These are phyloP conservation scores for Thelonectria discophora DNA, from an alignment of 2,329 filamentous ascomycete genomes.

Conservation along the genomic window DNA sequence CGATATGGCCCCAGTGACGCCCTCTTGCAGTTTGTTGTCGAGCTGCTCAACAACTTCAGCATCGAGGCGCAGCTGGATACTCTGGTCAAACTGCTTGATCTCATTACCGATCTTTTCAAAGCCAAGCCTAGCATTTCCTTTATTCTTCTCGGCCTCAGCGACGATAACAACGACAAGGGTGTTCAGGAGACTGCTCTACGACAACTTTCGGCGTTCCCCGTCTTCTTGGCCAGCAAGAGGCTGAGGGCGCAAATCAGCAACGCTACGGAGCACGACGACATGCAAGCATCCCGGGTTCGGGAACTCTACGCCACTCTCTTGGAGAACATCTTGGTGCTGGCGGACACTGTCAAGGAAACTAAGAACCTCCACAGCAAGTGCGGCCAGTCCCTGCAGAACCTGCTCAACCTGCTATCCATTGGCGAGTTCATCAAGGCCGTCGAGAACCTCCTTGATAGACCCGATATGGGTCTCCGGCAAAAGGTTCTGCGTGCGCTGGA, in stretches of 20 bases:
- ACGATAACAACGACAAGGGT: constrained; percentile 58
- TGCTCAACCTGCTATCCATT: constrained; percentile 87
- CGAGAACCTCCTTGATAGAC: constrained; percentile 79
- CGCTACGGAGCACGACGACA: constrained; percentile 69
- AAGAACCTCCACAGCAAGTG: constrained; percentile 65
- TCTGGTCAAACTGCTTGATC: constrained; percentile 77
- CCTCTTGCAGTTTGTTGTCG: constrained; percentile 77
- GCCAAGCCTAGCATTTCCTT: constrained; percentile 78
- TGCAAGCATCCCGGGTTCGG: constrained; percentile 72
- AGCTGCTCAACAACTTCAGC: constrained; percentile 76
- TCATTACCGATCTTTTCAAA: constrained; percentile 79
- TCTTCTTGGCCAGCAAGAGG: constrained; percentile 65
- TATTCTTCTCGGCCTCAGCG: constrained; percentile 69
- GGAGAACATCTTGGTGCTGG: constrained; percentile 71
- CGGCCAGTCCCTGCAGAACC: constrained; percentile 76
- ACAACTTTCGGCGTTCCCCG: constrained; percentile 65
- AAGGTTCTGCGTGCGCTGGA: constrained; percentile 86
- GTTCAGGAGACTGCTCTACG: constrained; percentile 61
- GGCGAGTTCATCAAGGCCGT: constrained; percentile 90
- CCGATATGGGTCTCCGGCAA: constrained; percentile 77
- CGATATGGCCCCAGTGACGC: constrained; percentile 81
- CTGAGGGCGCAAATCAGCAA: constrained; percentile 64
- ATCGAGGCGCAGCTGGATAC: constrained; percentile 81
- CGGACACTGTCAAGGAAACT: constrained; percentile 68
- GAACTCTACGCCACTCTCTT: constrained; percentile 74